These are phyloP conservation scores for Chlamydomonas schloesseri DNA, from an alignment of 139 green algal species.

Conservation along the genomic window DNA sequence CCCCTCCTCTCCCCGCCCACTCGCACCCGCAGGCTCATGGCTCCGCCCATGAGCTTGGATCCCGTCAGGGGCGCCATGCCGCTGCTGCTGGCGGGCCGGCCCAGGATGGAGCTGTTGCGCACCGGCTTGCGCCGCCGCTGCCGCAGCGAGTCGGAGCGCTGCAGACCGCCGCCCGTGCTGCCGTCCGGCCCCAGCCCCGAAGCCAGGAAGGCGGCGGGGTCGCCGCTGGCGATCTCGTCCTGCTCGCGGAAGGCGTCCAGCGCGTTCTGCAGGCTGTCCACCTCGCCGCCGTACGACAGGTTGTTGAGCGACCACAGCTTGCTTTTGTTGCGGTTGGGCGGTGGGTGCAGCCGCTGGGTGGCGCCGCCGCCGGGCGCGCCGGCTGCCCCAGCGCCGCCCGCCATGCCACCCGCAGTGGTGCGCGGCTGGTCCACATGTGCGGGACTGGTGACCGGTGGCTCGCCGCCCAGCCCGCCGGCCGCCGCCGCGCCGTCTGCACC, in stretches of 20 bases:
- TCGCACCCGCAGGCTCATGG: conserved; percentile 15
- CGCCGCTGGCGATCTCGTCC: conserved; percentile 25
- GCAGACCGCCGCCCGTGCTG: conserved; percentile 1
- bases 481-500: conserved; percentile 44
- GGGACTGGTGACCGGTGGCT: conserved; percentile 66
- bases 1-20: too few species aligned
- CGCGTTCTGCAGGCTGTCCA: conserved; percentile 77
- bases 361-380: background rate
- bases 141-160: conserved; percentile 24
- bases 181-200: background rate
- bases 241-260: conserved; percentile 75
- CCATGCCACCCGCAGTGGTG: background rate
- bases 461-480: conserved; percentile 43
- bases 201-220: conserved; percentile 14
- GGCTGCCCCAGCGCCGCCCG: background rate
- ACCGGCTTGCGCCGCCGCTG: conserved; percentile 32
- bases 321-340: conserved; percentile 61
- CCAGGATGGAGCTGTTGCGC: conserved; percentile 32
- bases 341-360: conserved; percentile 28
- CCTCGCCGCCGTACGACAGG: conserved; percentile 61
- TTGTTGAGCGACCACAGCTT: conserved; percentile 63
- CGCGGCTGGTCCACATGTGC: conserved; percentile 38
- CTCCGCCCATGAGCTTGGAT: background rate
- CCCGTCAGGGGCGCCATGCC: conserved; percentile 1
- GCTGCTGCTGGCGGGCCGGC: conserved; percentile 22